Evolutionary conservation across 2,329 filamentous ascomycete genomes (phyloP).

Genomic region (Teratosphaeria viscida): DNA sequence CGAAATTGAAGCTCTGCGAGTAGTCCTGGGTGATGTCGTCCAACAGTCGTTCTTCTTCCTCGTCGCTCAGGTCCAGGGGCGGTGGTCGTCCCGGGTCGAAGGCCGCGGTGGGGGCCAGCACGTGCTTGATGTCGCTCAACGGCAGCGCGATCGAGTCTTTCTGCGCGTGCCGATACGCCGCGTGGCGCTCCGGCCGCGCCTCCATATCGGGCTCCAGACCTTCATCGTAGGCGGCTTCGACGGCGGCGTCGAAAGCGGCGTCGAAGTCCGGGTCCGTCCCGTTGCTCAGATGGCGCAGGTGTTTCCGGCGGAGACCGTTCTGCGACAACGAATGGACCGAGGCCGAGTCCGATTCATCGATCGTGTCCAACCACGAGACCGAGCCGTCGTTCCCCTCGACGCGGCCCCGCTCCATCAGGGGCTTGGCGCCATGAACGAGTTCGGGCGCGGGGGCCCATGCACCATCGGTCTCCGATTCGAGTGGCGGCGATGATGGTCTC

Average conservation of each 20-base stretch:
- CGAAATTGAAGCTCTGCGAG: constrained; percentile 67
- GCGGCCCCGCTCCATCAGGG: background rate
- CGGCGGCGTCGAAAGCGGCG: constrained; percentile 84
- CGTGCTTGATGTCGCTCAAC: constrained; percentile 15
- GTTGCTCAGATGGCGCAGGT: constrained; percentile 57
- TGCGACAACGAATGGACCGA: constrained; percentile 75
- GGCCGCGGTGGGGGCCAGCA: constrained; percentile 6
- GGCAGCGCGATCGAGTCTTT: constrained; percentile 15
- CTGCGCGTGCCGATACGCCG: constrained; percentile 8
- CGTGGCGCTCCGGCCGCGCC: constrained; percentile 27
- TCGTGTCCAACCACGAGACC: constrained; percentile 42
- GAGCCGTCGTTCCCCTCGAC: constrained; percentile 7
- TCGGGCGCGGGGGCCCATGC: constrained; percentile 8
- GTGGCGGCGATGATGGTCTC: constrained; percentile 41
- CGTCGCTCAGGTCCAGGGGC: constrained; percentile 21
- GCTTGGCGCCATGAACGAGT: background rate
- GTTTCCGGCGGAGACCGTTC: constrained; percentile 55
- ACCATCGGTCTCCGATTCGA: constrained; percentile 6
- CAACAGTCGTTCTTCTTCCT: constrained; percentile 46
- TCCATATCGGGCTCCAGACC: constrained; percentile 64
- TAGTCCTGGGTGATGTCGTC: constrained; percentile 85
- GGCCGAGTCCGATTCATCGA: constrained; percentile 66
- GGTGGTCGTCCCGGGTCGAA: constrained; percentile 4
- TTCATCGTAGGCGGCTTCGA: constrained; percentile 92
- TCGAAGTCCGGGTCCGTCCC: constrained; percentile 85